Evolutionary conservation across 176 grass and related monocot species (phyloP), one percentile per base, ranked within the genome.

Genomic region (Hsuehochloa calcarea): DNA sequence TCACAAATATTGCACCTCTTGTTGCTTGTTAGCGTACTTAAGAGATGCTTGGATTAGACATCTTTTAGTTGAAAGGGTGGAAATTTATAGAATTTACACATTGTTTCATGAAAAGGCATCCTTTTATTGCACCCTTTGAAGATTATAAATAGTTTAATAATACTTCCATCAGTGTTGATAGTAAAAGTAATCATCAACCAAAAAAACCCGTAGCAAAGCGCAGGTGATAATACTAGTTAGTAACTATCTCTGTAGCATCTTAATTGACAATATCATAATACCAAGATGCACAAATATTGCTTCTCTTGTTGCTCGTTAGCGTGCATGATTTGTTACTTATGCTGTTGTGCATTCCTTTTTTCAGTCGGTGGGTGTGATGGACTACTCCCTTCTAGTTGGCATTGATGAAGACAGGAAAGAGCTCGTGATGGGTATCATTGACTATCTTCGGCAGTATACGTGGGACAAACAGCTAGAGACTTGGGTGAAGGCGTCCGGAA

Each of bases 381-480:
- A 99, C 69, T 99, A 99, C 82, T 99, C 96, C 12, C 85, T 99
- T 15, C 54, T 99, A 59, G 96, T 94, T 72, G 96, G 96, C 59
- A 92, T 99, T 6, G 96, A 99, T 49, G 91, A 96, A 65, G 86
- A 92, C 50, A 92, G 76, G 19, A 96, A 96, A 35, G 96, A 99
- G 71, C 91, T 96, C 70, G 96, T 96, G 70, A 91, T 96, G 3
- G 93, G 96, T 75, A 96, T 99, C 40, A 99, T 99, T 4, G 96
- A 99, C 84, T 99, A 90, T 68, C 86, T 99, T 83, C 90, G 96
- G 46, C 96, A 99, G 69, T 99, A 99, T 74, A 99, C 93, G 5
- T 99, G 96, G 96, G 96, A 96, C 81, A 99, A 99, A 52, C 91
- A 94, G 54, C 67, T 99, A n/a, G 96, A 99, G 82, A 99, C 90